phyloP scores from a whole-genome alignment of 2,329 filamentous ascomycete species.

The Fusarium nelsonii region DNA sequence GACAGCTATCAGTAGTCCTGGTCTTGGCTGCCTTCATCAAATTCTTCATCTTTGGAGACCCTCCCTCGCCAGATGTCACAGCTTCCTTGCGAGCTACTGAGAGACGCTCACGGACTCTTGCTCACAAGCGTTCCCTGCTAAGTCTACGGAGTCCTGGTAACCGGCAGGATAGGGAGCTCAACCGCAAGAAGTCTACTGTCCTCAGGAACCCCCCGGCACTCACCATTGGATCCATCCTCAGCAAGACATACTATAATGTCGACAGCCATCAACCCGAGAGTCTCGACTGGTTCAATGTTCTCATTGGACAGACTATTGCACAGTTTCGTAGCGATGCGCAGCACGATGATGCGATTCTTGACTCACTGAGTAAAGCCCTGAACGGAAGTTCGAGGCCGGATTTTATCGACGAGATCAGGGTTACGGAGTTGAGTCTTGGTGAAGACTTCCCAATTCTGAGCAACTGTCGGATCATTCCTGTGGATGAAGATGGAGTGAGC shows the following conservation, averaged over 20 bases:
- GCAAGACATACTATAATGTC: slow-evolving; percentile 98
- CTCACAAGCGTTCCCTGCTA: slow-evolving; percentile 80
- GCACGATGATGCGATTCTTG: slow-evolving; percentile 89
- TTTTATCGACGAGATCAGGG: slow-evolving; percentile 92
- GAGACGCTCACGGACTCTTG: slow-evolving; percentile 77
- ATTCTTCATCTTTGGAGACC: slow-evolving; percentile 99
- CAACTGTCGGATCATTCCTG: slow-evolving; percentile 95
- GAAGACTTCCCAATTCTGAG: slow-evolving; percentile 99
- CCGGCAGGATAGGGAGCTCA: slow-evolving; percentile 60
- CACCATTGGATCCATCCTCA: slow-evolving; percentile 92
- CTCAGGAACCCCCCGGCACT: slow-evolving; percentile 79
- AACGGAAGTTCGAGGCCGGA: slow-evolving; percentile 90
- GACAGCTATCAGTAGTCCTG: slow-evolving; percentile 91
- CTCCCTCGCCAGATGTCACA: slow-evolving; percentile 84
- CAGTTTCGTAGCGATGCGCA: slow-evolving; percentile 94
- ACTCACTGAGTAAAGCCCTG: slow-evolving; percentile 83
- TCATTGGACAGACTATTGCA: slow-evolving; percentile 95
- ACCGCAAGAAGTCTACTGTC: slow-evolving; percentile 77
- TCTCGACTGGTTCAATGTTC: slow-evolving; percentile 98
- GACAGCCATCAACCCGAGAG: slow-evolving; percentile 96
- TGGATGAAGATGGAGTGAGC: slow-evolving; percentile 80
- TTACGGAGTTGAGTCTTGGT: slow-evolving; percentile 92
- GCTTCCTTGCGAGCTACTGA: slow-evolving; percentile 81
- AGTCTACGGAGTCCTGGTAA: slow-evolving; percentile 65
- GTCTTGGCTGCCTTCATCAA: slow-evolving; percentile 96